Conservation (phyloP, 768 basidiomycete species). For the Lentinula sp. region DNA sequence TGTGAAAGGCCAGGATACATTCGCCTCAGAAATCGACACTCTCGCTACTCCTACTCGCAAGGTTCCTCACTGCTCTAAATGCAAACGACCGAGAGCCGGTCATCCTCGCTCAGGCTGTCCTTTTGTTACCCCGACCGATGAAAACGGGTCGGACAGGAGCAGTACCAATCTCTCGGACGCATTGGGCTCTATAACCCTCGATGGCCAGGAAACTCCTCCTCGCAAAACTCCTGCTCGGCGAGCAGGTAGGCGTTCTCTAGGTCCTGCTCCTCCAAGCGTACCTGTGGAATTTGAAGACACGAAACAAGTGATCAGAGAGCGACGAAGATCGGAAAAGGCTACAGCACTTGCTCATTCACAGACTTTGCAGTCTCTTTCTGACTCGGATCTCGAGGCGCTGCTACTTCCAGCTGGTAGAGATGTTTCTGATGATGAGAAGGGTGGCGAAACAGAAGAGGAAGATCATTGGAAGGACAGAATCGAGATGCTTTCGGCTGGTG, state of each 20-base stretch:
- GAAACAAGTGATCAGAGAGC: constrained; percentile 24
- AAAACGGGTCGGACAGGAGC: neutral
- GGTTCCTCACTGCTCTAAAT: constrained; percentile 47
- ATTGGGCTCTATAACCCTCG: constrained; percentile 36
- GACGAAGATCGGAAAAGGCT: constrained; percentile 21
- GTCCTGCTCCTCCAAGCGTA: constrained; percentile 1
- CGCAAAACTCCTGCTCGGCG: constrained; percentile 6
- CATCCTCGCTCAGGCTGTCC: constrained; percentile 65
- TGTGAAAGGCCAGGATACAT: neutral
- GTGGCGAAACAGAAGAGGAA: constrained; percentile 20
- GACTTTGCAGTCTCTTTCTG: constrained; percentile 46
- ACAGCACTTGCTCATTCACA: constrained; percentile 24
- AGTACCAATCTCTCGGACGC: constrained; percentile 29
- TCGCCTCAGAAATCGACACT: neutral
- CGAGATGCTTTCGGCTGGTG: constrained; percentile 11
- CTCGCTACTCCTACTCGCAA: constrained; percentile 39
- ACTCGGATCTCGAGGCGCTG: constrained; percentile 39
- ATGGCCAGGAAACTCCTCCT: constrained; percentile 8
- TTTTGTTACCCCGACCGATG: constrained; percentile 23
- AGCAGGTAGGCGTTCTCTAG: constrained; percentile 18
- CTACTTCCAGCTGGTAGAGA: constrained; percentile 37
- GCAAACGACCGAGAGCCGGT: constrained; percentile 46
- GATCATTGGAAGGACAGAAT: constrained; percentile 25
- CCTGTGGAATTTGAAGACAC: constrained; percentile 22
- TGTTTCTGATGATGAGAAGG: constrained; percentile 21